Percentiles rank a stretch among this genome's conserved stretches.
These are phyloP conservation scores for Fusarium verrucosum DNA, from an alignment of 2,329 filamentous ascomycete genomes.

Conservation along the genomic window DNA sequence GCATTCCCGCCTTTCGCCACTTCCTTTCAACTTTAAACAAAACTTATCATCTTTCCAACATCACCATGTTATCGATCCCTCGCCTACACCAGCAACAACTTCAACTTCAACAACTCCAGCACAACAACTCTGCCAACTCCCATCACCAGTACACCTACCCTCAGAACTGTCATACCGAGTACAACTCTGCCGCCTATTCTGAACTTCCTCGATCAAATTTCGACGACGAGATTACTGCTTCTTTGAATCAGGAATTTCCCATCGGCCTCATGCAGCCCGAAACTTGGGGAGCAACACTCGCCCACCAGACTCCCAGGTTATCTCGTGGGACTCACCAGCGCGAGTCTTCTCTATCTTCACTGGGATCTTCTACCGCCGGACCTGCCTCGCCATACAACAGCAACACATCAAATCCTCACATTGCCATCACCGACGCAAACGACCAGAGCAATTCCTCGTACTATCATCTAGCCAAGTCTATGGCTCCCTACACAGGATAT, in stretches of 20 bases:
- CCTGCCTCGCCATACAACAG: constrained; percentile 67
- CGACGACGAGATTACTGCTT: constrained; percentile 42
- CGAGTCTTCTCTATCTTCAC: constrained; percentile 68
- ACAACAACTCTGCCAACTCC: constrained; percentile 40
- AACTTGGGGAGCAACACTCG: constrained; percentile 50
- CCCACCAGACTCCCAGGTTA: constrained; percentile 52
- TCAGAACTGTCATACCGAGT: constrained; percentile 34
- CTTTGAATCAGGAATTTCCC: constrained; percentile 39
- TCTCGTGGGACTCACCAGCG: constrained; percentile 62
- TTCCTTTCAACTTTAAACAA: constrained; percentile 37
- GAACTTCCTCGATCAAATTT: constrained; percentile 32
- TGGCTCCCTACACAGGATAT: constrained; percentile 56
- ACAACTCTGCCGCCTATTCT: constrained; percentile 29
- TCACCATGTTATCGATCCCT: constrained; percentile 47
- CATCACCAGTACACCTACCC: constrained; percentile 31
- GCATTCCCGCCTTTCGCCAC: constrained; percentile 42
- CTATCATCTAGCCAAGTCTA: constrained; percentile 59
- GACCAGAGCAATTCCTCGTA: constrained; percentile 56
- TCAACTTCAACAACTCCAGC: constrained; percentile 42
- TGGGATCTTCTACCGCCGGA: constrained; percentile 66
- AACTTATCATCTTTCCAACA: constrained; percentile 24
- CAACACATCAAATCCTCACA: constrained; percentile 66
- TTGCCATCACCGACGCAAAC: constrained; percentile 61
- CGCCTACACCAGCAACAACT: constrained; percentile 42
- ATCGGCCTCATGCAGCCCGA: constrained; percentile 55